A percentile compares a stretch with the other conserved stretches of the same genome.
Evolutionary conservation across 192 early-diverging fungal genomes (phyloP).

Genomic region (Coemansia umbellata): DNA sequence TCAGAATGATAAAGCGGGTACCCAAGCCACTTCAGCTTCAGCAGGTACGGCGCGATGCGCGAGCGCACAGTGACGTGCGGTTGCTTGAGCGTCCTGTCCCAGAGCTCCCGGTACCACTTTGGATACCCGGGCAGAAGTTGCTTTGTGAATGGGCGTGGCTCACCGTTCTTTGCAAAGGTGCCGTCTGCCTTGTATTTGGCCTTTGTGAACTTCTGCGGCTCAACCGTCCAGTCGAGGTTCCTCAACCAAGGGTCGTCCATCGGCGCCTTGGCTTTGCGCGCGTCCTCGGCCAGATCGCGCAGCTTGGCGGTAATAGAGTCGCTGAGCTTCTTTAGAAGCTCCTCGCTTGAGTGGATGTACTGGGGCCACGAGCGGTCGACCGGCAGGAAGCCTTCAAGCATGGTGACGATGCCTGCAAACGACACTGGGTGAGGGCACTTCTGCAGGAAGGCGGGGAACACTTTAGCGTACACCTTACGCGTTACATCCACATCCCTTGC

Average conservation of each 20-base stretch:
- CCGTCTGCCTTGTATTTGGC: conserved; percentile 28
- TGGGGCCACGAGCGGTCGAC: conserved; percentile 75
- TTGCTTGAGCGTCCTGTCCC: conserved; percentile 53
- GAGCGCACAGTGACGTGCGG: conserved; percentile 69
- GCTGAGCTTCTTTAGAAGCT: conserved; percentile 52
- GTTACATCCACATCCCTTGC: conserved; percentile 83
- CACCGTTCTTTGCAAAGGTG: conserved; percentile 43
- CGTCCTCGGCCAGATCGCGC: conserved; percentile 47
- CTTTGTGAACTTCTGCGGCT: conserved; percentile 49
- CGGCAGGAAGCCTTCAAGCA: conserved; percentile 82
- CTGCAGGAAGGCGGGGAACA: conserved; percentile 65
- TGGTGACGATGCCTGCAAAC: conserved; percentile 85
- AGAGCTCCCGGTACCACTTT: conserved; percentile 81
- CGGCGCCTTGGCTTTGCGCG: conserved; percentile 29
- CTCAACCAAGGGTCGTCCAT: conserved; percentile 73
- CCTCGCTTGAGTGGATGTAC: conserved; percentile 61
- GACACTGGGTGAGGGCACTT: conserved; percentile 94
- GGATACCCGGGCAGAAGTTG: conserved; percentile 58
- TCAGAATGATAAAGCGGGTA: conserved; percentile 72
- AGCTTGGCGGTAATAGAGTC: conserved; percentile 47
- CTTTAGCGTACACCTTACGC: conserved; percentile 61
- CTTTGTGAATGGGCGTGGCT: conserved; percentile 39
- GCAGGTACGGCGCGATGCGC: conserved; percentile 73
- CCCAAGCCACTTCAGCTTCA: conserved; percentile 78
- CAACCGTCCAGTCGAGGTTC: conserved; percentile 71